Evolutionary conservation across 164 flowering plant genomes (phyloP), one percentile per base, ranked within the genome.

Genomic region (Magnolia changhungtana): DNA sequence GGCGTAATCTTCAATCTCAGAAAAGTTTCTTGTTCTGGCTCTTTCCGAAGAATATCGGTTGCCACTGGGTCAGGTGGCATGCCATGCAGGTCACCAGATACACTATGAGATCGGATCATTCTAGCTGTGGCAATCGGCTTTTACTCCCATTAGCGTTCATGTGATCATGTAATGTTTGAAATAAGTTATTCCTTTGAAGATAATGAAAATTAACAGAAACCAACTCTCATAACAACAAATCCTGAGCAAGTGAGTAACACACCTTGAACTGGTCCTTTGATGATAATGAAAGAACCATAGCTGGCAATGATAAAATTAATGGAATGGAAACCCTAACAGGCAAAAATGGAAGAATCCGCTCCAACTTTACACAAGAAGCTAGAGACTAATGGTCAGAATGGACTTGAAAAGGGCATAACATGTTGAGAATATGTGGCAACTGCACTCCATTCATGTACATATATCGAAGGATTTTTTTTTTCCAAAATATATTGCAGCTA

Each of bases 41-140:
- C 97, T 85, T 91, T 94, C 83, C 98, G 86, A 1, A 96, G 85
- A 80, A 96, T 94, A 86, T 96, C 98, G 79, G 99, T 98, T 64
- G 99, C 98, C 74, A 96, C 85, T 63, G 99, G 98, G 73, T 93
- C 95, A 78, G 98, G 98, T 74, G 85, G 99, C 69, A 93, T 95
- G 75, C 99, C 97, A 86, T 94, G 99, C 71, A 96, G 86, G 79
- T 96, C 98, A 75, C 98, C 99, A 76, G 98, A 90, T 21, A 91
- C 90, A 82, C 98, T 94, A 65, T 92, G 97, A 18, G 98, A 89
- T 29, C 95, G 89, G 76, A 96, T 94, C 93, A 96, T 96, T 84
- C 88, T 92, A 78, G 97, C 75, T 78, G 94, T 88, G 83, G 90
- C 78, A 50, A 88, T 78, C 59, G 91, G 59, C 52, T 83, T 83